A percentile compares a stretch with the other conserved stretches of the same genome.
Evolutionary conservation across 1,284 basidiomycete species (phyloP).

Genomic region (Naganishia sp.): DNA sequence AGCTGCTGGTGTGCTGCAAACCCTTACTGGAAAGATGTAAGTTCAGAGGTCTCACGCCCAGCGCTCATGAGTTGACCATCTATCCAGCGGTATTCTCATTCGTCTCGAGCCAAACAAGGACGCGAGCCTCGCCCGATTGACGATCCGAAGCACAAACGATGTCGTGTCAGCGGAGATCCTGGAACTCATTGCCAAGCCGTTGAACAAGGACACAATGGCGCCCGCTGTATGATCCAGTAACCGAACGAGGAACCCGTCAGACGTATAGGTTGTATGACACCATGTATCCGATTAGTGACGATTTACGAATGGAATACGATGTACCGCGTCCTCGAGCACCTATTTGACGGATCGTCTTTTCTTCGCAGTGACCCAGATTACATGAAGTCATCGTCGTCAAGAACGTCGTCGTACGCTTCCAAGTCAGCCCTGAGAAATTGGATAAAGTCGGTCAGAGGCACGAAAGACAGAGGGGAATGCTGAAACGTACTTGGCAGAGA

Average conservation of each 20-base stretch:
- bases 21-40: constrained; percentile 77
- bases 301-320: background rate
- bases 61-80: background rate
- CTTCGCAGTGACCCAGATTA: constrained; percentile 28
- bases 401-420: constrained; percentile 73
- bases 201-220: constrained; percentile 48
- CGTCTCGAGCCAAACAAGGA: constrained; percentile 92
- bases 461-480: constrained; percentile 13
- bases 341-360: no score
- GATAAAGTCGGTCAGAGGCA: background rate
- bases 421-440: constrained; percentile 68
- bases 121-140: constrained; percentile 91
- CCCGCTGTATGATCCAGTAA: constrained; percentile 22
- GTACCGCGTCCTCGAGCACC: no score
- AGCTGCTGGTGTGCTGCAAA: constrained; percentile 89
- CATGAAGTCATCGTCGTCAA: constrained; percentile 64
- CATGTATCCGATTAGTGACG: constrained; percentile 16
- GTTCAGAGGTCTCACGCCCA: constrained; percentile 20
- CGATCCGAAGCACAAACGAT: constrained; percentile 92
- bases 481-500: constrained; percentile 52
- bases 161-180: constrained; percentile 80
- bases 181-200: constrained; percentile 53
- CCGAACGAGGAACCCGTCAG: background rate
- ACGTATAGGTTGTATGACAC: constrained; percentile 3
- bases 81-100: constrained; percentile 72